Conservation (phyloP, 805 yeast genomes). For the Kodamaea hsintzibuensis region DNA sequence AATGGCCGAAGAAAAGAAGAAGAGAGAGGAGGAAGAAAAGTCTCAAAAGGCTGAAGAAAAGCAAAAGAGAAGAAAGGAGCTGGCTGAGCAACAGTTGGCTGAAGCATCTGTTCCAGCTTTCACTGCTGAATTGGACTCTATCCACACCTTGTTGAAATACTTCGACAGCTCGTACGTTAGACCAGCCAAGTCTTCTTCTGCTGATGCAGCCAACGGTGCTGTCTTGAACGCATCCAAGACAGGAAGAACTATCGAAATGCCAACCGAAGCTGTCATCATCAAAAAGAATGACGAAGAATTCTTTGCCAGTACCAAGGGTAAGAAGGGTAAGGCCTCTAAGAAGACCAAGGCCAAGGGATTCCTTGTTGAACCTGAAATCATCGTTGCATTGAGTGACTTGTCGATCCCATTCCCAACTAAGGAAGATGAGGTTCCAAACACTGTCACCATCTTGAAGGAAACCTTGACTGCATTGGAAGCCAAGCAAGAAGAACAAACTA, state of each 20-base stretch:
- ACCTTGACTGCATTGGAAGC: slow-evolving; percentile 68
- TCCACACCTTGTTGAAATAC: slow-evolving; percentile 67
- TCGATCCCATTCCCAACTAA: slow-evolving; percentile 77
- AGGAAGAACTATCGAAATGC: slow-evolving; percentile 57
- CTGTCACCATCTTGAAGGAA: slow-evolving; percentile 66
- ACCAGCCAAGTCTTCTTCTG: slow-evolving; percentile 40
- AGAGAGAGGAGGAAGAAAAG: slow-evolving; percentile 69
- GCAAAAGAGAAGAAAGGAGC: slow-evolving; percentile 52
- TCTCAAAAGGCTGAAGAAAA: slow-evolving; percentile 51
- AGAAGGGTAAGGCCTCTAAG: slow-evolving; percentile 50
- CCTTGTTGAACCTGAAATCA: slow-evolving; percentile 76
- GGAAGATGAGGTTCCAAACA: slow-evolving; percentile 65
- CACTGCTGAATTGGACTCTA: slow-evolving; percentile 70
- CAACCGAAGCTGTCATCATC: slow-evolving; percentile 63
- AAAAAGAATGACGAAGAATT: slow-evolving; percentile 61
- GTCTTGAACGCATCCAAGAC: slow-evolving; percentile 20
- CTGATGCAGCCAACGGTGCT: slow-evolving; percentile 18
- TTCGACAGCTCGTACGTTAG: slow-evolving; percentile 80
- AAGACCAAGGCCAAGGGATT: slow-evolving; percentile 56
- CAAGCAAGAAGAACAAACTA: slow-evolving; percentile 80
- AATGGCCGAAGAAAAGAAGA: slow-evolving; percentile 66
- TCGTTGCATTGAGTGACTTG: slow-evolving; percentile 74
- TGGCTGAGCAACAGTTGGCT: slow-evolving; percentile 65
- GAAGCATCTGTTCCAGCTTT: slow-evolving; percentile 85
- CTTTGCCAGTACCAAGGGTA: slow-evolving; percentile 49